Evolutionary conservation across 345 rosid genomes (phyloP).

Genomic region (Eucalyptus brandiana): DNA sequence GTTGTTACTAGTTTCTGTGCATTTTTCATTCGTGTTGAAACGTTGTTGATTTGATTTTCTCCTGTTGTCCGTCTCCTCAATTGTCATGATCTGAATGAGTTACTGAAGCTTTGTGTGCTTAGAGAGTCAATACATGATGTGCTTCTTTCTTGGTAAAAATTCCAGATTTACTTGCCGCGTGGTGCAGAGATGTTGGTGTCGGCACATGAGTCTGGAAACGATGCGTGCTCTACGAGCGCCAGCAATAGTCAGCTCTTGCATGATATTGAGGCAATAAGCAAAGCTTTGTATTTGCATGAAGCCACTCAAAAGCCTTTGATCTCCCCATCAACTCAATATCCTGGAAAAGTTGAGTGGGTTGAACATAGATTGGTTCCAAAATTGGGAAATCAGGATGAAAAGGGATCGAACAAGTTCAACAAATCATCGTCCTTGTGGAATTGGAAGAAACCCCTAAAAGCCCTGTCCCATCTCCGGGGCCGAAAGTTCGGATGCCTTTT

Average conservation of each 20-base stretch:
- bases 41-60: neutral
- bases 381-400: slow-evolving; percentile 1
- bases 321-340: slow-evolving; percentile 32
- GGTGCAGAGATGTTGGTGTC: slow-evolving; percentile 30
- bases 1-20: neutral
- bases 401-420: slow-evolving; percentile 17
- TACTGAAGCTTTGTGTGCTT: neutral
- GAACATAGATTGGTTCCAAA: slow-evolving; percentile 14
- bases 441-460: slow-evolving; percentile 82
- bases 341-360: slow-evolving; percentile 8
- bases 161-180: neutral
- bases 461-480: slow-evolving; percentile 47
- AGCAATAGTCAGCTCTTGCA: slow-evolving; percentile 41
- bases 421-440: slow-evolving; percentile 40
- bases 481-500: slow-evolving; percentile 53
- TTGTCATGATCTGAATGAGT: neutral
- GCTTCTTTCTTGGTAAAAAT: neutral
- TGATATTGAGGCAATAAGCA: slow-evolving; percentile 73
- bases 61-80: neutral
- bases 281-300: slow-evolving; percentile 47
- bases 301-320: slow-evolving; percentile 21
- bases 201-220: slow-evolving; percentile 7
- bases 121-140: neutral
- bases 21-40: neutral
- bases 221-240: slow-evolving; percentile 10